Evolutionary conservation across 768 basidiomycete species (phyloP), one percentile per base, ranked within the genome.

Genomic region (Phallus indusiatus): DNA sequence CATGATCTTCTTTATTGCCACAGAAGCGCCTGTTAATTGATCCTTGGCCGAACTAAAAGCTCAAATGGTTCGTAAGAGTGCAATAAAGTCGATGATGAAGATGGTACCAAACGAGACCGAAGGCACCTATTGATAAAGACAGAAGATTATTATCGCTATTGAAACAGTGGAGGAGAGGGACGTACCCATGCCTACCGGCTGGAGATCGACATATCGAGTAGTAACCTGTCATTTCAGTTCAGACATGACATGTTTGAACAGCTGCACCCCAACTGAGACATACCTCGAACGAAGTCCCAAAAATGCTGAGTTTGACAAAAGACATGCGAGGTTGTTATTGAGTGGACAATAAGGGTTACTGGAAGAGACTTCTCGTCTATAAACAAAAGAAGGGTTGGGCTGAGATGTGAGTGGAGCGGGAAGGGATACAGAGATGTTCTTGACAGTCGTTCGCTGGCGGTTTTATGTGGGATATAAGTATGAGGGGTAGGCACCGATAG

Each of bases 1-100:
- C 95, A 98, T 98, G 78, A 98, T 99, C 84, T 98, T 98, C 83
- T 99, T 99, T 78, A 99, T 94, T 68, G 96, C 96, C 59, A 95
- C 94, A 17, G 91, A 89, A 50, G 92, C 83, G 47, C 84, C 88
- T 9, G 93, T 95, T 56, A 98, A 82, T 73, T 97, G 94, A 71
- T 95, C 90, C 72, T 94, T 94, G 35, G 92, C 88, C 17, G 93
- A 94, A 67, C 94, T 95, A 65, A 50, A 28, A 50, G 18, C 17
- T 47, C 21, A 46, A 60, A 37, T 12, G 54, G 56, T 59, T 21
- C 46, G 61, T 51, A 34, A 17, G 54, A 28, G 7, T 54, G 55
- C 56, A 42, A n/a, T 48, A 48, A 47, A 58, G 54, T 48, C 12
- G 35, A 54, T 57, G 34, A 58, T 47, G 21, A 34, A 17, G 11